Base-by-base conservation (phyloP, 306 rosid genomes). In the Luffa acutangula region DNA sequence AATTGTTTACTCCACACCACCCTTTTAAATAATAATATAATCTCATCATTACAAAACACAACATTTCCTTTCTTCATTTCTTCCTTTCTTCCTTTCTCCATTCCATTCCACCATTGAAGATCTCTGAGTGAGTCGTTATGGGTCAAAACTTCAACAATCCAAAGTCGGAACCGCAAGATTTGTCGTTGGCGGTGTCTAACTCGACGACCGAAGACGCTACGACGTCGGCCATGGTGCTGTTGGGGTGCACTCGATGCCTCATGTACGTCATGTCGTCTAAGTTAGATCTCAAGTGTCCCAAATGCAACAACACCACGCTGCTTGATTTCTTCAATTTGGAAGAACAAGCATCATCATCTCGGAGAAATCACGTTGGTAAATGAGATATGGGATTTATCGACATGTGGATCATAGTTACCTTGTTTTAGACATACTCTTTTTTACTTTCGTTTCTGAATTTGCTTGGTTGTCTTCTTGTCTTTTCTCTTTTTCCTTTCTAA, bases 191-290 rank as follows among this genome's bases (percentile, higher is more conserved):
- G 8, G 2, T 11, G 52, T 43, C 49, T 8, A 17, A 3, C n/a
- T 89, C 93, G 3, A 89, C 91, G 12, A 87, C 82, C 73, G 92
- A 87, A 2, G 93, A 87, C 5, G 2, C 14, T 63, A 75, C 73
- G n/a, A 88, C 82, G 17, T 5, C 86, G 14, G 90, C 89, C 64
- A 89, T 95, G 97, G 89, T 91, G 77, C 62, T 95, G 0, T 91
- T 90, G 4, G 98, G 98, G 0, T 95, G 98, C 49, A 94, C 95
- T 0, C 85, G 88, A 4, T 95, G 98, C 41, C 93, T 92, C 81
- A 91, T 95, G 96, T 95, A 92, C 59, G 89, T 92, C 63, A 92
- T 95, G 98, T 90, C 90, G 14, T 85, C 91, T 1, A 91, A 89
- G 76, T 83, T 85, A 17, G 93, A 95, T 36, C 93, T 89, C 1